phyloP scores from a whole-genome alignment of 495 filamentous ascomycete species.

The Penicillium cataractarum region DNA sequence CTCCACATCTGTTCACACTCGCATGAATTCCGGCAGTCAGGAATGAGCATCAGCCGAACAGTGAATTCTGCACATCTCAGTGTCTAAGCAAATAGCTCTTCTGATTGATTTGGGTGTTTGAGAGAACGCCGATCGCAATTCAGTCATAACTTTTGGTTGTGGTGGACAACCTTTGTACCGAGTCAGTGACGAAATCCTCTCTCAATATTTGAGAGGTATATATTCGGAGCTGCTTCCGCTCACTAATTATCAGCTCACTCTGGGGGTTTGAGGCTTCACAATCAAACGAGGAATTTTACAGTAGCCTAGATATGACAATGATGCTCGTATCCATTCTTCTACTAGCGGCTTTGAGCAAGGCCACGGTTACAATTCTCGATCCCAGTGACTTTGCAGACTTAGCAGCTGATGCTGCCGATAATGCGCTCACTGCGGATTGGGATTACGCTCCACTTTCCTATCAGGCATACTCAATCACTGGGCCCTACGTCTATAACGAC shows the following conservation, averaged over 20 bases:
- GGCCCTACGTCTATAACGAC: constrained; percentile 8
- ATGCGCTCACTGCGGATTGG: constrained; percentile 12
- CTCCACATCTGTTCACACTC: background rate
- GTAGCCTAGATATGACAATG: background rate
- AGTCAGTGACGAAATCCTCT: background rate
- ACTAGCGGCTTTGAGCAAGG: background rate
- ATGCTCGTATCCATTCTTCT: background rate
- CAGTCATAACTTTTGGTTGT: background rate
- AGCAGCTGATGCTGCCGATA: constrained; percentile 11
- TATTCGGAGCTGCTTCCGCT: background rate
- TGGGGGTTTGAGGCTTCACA: background rate
- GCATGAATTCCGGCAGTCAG: background rate
- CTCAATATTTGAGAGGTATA: background rate
- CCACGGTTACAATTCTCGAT: constrained; percentile 17
- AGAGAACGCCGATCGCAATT: background rate
- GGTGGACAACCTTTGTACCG: background rate
- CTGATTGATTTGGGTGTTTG: background rate
- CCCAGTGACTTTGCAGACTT: constrained; percentile 19
- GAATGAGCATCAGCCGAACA: background rate
- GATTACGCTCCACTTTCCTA: constrained; percentile 6
- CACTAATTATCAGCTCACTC: background rate
- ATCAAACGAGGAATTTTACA: background rate
- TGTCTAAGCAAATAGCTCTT: background rate
- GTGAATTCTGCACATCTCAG: background rate
- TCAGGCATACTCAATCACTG: constrained; percentile 8